Percentiles rank a stretch among this genome's conserved stretches.
These are phyloP conservation scores for Pyronema omphalodes DNA, from an alignment of 495 filamentous ascomycete genomes.

Conservation along the genomic window DNA sequence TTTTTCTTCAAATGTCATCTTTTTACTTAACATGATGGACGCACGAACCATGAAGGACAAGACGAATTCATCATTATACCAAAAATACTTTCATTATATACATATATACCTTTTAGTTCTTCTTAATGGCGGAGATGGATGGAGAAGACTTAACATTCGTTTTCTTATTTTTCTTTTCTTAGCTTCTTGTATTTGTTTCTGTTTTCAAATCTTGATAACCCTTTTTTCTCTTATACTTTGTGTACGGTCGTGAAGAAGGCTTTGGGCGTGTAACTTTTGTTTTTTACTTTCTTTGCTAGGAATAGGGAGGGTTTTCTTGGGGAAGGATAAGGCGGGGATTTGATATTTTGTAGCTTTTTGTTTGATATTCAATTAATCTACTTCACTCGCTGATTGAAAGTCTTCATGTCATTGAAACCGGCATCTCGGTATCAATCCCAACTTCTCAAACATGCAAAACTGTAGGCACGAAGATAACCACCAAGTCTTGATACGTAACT, in stretches of 20 bases:
- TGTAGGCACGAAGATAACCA: no score
- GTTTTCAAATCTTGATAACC: background rate
- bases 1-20: background rate
- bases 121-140: background rate
- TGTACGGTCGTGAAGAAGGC: background rate
- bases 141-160: background rate
- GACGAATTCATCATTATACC: no score
- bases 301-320: background rate
- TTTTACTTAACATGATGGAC: conserved; percentile 1
- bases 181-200: background rate
- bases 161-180: background rate
- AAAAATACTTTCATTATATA: no score
- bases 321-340: background rate
- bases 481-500: no score
- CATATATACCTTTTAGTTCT: background rate
- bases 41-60: background rate
- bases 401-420: no score
- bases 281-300: background rate
- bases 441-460: no score
- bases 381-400: no score
- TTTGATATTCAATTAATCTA: background rate
- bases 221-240: background rate
- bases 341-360: background rate
- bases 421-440: no score
- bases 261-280: background rate